Evolutionary conservation across 768 basidiomycete genomes (phyloP).

Genomic region (Russula brevipes): DNA sequence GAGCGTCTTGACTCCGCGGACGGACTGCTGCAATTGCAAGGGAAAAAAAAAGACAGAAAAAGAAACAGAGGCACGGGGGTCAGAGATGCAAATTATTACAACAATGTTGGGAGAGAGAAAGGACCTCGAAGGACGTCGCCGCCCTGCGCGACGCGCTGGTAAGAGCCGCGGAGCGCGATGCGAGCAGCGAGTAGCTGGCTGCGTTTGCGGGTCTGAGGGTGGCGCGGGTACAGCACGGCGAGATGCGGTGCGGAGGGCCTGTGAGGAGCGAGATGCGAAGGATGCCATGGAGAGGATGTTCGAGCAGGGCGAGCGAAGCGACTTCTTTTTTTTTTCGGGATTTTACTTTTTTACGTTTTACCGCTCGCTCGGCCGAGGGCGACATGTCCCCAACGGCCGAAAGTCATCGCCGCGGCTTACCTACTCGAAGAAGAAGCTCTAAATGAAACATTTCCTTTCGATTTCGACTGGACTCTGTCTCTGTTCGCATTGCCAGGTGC

Average conservation of each 20-base stretch:
- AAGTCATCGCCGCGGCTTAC: background rate
- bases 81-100: background rate
- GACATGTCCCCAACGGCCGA: background rate
- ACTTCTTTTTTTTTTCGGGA: background rate
- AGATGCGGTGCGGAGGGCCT: conserved; percentile 57
- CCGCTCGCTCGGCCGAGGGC: background rate
- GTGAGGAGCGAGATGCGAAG: conserved; percentile 59
- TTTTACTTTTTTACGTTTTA: background rate
- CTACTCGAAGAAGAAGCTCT: too few species aligned
- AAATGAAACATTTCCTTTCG: too few species aligned
- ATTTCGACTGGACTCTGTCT: too few species aligned
- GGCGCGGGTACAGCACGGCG: conserved; percentile 56
- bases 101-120: conserved; percentile 1
- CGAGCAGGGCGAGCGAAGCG: background rate
- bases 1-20: conserved; percentile 88
- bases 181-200: conserved; percentile 59
- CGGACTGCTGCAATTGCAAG: conserved; percentile 36
- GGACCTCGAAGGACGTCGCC: conserved; percentile 8
- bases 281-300: conserved; percentile 46
- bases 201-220: conserved; percentile 41
- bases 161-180: conserved; percentile 35
- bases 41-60: background rate
- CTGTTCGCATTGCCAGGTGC: too few species aligned
- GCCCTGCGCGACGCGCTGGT: conserved; percentile 25
- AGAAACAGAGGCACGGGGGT: background rate